Evolutionary conservation across 2,329 filamentous ascomycete species (phyloP).

Genomic region (Cadophora sp.): DNA sequence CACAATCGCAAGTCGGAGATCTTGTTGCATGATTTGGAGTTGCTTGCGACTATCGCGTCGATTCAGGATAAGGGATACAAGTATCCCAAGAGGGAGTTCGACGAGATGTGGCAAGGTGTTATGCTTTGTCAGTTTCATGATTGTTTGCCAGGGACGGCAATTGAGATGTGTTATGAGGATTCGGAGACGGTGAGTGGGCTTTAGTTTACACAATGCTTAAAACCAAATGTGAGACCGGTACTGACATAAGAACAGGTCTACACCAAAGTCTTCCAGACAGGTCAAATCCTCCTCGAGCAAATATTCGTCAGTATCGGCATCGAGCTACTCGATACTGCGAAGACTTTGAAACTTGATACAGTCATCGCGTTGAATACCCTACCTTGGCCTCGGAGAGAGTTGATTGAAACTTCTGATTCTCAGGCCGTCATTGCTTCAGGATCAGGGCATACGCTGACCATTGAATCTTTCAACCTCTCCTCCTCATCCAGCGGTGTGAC

Average conservation of each 20-base stretch:
- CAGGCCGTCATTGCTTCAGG: slow-evolving; percentile 62
- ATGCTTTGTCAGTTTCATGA: slow-evolving; percentile 98
- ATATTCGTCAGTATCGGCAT: slow-evolving; percentile 74
- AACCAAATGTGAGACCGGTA: not conserved
- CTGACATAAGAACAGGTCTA: slow-evolving; percentile 66
- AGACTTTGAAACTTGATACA: slow-evolving; percentile 49
- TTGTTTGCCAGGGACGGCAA: slow-evolving; percentile 91
- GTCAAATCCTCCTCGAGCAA: slow-evolving; percentile 73
- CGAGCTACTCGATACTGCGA: slow-evolving; percentile 47
- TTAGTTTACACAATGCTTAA: not conserved
- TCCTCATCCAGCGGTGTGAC: slow-evolving; percentile 50
- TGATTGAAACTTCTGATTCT: slow-evolving; percentile 67
- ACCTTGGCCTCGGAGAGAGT: slow-evolving; percentile 80
- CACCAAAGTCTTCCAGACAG: slow-evolving; percentile 79
- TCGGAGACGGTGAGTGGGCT: slow-evolving; percentile 71
- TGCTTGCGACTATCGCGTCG: slow-evolving; percentile 84
- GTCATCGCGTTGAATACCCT: slow-evolving; percentile 81
- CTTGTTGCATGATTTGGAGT: slow-evolving; percentile 85
- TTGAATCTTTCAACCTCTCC: slow-evolving; percentile 57
- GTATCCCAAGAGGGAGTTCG: slow-evolving; percentile 93
- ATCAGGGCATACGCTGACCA: slow-evolving; percentile 56
- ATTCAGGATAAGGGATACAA: slow-evolving; percentile 72
- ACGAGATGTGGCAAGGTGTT: slow-evolving; percentile 93
- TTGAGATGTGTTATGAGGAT: slow-evolving; percentile 98
- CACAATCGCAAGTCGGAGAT: slow-evolving; percentile 90